Evolutionary conservation across 1,139 yeast genomes (phyloP).

Genomic region (Suhomyces coccinellae): DNA sequence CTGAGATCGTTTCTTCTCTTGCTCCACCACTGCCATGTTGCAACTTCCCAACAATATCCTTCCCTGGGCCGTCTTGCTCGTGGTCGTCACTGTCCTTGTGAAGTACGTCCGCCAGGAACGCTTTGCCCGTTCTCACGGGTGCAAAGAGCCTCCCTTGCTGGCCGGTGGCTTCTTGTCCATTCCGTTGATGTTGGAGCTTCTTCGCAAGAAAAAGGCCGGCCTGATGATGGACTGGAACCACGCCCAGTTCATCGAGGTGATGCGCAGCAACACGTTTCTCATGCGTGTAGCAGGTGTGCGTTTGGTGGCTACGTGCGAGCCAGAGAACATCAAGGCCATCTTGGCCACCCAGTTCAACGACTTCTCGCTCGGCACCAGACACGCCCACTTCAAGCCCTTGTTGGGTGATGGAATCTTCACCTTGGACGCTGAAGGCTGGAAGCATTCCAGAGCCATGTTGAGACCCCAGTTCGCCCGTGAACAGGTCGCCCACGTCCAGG

Average conservation of each 20-base stretch:
- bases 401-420: constrained; percentile 31
- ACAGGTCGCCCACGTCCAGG: constrained; percentile 28
- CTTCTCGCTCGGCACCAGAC: constrained; percentile 27
- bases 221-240: constrained; percentile 14
- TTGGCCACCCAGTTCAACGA: constrained; percentile 30
- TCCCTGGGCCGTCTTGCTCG: constrained; percentile 13
- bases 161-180: constrained; percentile 2
- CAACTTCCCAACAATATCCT: constrained; percentile 15
- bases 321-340: constrained; percentile 27
- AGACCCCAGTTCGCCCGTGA: constrained; percentile 32
- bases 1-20: too few species aligned
- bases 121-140: constrained; percentile 22
- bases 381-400: constrained; percentile 22
- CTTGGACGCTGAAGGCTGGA: constrained; percentile 30
- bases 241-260: constrained; percentile 3
- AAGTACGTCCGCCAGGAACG: constrained; percentile 13
- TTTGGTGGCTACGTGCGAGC: constrained; percentile 21
- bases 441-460: constrained; percentile 29
- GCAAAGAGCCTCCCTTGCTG: constrained; percentile 16
- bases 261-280: constrained; percentile 7
- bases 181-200: constrained; percentile 10
- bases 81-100: constrained; percentile 14
- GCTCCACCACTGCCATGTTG: neutral
- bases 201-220: constrained; percentile 16
- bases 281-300: constrained; percentile 16